phyloP scores from a whole-genome alignment of 352 stramenopile genomes.

The Globisporangium uncinulatum region DNA sequence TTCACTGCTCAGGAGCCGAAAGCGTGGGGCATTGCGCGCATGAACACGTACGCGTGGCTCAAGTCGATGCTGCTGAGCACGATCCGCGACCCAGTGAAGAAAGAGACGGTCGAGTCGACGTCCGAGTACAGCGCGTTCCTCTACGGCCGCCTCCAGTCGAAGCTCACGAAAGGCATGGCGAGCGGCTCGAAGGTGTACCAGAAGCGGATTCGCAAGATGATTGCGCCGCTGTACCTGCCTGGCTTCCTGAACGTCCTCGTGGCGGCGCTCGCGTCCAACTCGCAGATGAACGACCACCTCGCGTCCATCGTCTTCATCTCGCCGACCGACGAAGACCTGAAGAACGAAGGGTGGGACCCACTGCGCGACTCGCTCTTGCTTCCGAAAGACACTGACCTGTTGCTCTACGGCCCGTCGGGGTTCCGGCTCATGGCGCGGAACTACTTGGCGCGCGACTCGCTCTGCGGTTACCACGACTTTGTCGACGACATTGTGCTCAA shows the following conservation, averaged over 20 bases:
- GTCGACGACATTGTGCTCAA: slow-evolving; percentile 51
- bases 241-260: slow-evolving; percentile 39
- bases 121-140: slow-evolving; percentile 32
- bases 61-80: slow-evolving; percentile 46
- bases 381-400: slow-evolving; percentile 23
- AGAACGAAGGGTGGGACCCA: slow-evolving; percentile 19
- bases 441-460: slow-evolving; percentile 29
- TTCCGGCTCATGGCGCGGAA: slow-evolving; percentile 32
- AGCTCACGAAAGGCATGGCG: slow-evolving; percentile 28
- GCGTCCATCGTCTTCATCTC: slow-evolving; percentile 41
- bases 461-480: slow-evolving; percentile 54
- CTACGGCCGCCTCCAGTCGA: slow-evolving; percentile 24
- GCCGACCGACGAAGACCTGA: slow-evolving; percentile 40
- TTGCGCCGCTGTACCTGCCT: slow-evolving; percentile 28
- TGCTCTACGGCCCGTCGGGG: slow-evolving; percentile 19
- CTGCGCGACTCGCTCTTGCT: slow-evolving; percentile 27
- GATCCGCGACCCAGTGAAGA: slow-evolving; percentile 28
- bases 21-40: slow-evolving; percentile 29
- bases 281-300: slow-evolving; percentile 36
- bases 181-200: slow-evolving; percentile 28
- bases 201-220: slow-evolving; percentile 27
- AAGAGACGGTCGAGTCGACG: slow-evolving; percentile 28
- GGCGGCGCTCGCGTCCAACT: slow-evolving; percentile 29
- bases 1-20: slow-evolving; percentile 28
- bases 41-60: slow-evolving; percentile 47